These are phyloP conservation scores for Colletotrichum sansevieriae DNA, from an alignment of 2,329 filamentous ascomycete genomes.

Conservation along the genomic window DNA sequence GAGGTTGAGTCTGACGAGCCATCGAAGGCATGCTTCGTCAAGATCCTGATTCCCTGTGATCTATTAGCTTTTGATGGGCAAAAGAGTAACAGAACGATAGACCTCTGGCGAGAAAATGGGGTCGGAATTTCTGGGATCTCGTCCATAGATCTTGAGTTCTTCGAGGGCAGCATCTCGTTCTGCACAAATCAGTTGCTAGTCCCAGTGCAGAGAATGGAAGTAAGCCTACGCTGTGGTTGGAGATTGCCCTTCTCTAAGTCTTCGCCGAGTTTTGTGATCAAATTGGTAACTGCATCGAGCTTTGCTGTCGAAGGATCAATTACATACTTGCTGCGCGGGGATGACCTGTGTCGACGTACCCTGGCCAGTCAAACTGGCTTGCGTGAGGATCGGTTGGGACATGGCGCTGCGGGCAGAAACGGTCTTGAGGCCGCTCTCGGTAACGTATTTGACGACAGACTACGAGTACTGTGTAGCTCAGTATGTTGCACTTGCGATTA, in stretches of 20 bases:
- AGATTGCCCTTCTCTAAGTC: conserved; percentile 74
- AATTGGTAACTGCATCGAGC: conserved; percentile 73
- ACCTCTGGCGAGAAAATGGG: conserved; percentile 88
- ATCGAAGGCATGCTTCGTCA: conserved; percentile 81
- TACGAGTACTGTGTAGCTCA: background rate
- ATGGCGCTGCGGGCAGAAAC: conserved; percentile 21
- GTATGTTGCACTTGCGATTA: conserved; percentile 1
- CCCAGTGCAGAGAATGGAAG: conserved; percentile 64
- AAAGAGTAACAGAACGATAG: conserved; percentile 46
- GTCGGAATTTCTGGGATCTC: conserved; percentile 78
- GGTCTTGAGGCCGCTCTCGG: conserved; percentile 6
- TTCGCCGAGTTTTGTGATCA: conserved; percentile 72
- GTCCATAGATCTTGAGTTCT: conserved; percentile 83
- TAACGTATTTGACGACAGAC: background rate
- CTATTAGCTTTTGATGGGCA: conserved; percentile 30
- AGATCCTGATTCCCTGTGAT: conserved; percentile 77
- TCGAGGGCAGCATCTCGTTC: conserved; percentile 74
- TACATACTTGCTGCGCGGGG: background rate
- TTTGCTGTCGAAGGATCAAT: conserved; percentile 65
- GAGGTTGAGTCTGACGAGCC: conserved; percentile 72
- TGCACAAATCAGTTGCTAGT: conserved; percentile 64
- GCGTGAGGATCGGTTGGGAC: conserved; percentile 30
- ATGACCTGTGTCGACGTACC: conserved; percentile 9
- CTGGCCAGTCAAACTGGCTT: conserved; percentile 33
- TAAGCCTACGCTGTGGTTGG: conserved; percentile 48